Conservation (phyloP, 306 rosid species). For the Lathyrus tuberosus region DNA sequence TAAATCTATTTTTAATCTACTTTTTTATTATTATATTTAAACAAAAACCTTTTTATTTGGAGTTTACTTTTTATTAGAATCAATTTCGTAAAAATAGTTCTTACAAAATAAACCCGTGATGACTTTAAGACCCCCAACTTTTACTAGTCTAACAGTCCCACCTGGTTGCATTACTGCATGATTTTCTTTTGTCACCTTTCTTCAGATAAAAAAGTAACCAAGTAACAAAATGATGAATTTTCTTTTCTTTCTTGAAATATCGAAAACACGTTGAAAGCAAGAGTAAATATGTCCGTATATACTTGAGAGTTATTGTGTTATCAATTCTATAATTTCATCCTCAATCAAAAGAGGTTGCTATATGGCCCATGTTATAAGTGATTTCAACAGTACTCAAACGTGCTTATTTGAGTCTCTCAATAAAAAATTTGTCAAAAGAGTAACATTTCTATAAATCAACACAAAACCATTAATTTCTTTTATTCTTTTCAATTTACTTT, state of each 20-base stretch:
- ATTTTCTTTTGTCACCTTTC: constrained; percentile 58
- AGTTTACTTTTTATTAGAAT: too few species aligned
- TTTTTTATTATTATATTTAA: too few species aligned
- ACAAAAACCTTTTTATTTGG: too few species aligned
- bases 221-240: constrained; percentile 60
- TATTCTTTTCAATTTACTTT: background rate
- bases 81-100: too few species aligned
- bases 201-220: constrained; percentile 44
- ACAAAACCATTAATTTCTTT: constrained; percentile 25
- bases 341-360: constrained; percentile 37
- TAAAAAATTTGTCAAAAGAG: constrained; percentile 37
- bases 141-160: constrained; percentile 53
- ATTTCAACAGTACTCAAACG: constrained; percentile 42
- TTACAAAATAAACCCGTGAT: constrained; percentile 18
- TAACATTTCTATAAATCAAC: constrained; percentile 32
- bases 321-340: constrained; percentile 27
- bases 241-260: constrained; percentile 7
- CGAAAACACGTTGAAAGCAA: constrained; percentile 47
- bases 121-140: constrained; percentile 42
- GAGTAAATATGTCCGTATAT: constrained; percentile 39
- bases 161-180: constrained; percentile 57
- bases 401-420: constrained; percentile 46
- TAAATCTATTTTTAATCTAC: too few species aligned
- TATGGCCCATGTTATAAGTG: constrained; percentile 38
- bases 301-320: constrained; percentile 36